phyloP scores from a whole-genome alignment of 257 asterid species.

The Petrea volubilis region DNA sequence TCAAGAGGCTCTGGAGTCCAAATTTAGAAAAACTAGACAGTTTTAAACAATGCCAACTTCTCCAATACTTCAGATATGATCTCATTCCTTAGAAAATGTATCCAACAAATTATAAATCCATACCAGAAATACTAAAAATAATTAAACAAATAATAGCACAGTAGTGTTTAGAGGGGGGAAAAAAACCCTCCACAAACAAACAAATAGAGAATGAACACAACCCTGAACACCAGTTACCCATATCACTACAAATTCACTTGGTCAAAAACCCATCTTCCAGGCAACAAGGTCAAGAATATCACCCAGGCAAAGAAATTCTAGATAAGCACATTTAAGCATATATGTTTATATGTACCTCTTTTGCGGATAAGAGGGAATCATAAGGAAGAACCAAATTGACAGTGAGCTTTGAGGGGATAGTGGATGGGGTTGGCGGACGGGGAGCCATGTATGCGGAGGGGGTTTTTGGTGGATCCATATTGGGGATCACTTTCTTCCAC shows the following conservation, averaged over 20 bases:
- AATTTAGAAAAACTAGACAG: not conserved
- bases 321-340: not conserved
- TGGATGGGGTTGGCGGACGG: slow-evolving; percentile 66
- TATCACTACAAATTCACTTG: not conserved
- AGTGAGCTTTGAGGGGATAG: slow-evolving; percentile 80
- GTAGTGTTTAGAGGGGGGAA: not conserved
- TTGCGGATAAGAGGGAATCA: slow-evolving; percentile 51
- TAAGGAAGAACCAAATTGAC: slow-evolving; percentile 86
- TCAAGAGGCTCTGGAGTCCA: not conserved
- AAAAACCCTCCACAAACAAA: not conserved
- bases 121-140: not conserved
- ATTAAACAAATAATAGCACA: not conserved
- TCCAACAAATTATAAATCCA: no score
- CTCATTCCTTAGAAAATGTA: not conserved
- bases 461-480: slow-evolving; percentile 68
- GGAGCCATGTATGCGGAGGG: slow-evolving; percentile 62
- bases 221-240: not conserved
- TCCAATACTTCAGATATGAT: not conserved
- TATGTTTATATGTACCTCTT: slow-evolving; percentile 46
- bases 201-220: not conserved
- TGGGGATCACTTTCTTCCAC: slow-evolving; percentile 65
- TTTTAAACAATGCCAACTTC: not conserved
- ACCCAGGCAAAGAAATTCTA: not conserved
- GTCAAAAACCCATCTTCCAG: not conserved
- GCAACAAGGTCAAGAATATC: not conserved